Evolutionary conservation across 2,329 filamentous ascomycete species (phyloP), one percentile per base, ranked within the genome.

Genomic region (Plectosphaerella sp.): DNA sequence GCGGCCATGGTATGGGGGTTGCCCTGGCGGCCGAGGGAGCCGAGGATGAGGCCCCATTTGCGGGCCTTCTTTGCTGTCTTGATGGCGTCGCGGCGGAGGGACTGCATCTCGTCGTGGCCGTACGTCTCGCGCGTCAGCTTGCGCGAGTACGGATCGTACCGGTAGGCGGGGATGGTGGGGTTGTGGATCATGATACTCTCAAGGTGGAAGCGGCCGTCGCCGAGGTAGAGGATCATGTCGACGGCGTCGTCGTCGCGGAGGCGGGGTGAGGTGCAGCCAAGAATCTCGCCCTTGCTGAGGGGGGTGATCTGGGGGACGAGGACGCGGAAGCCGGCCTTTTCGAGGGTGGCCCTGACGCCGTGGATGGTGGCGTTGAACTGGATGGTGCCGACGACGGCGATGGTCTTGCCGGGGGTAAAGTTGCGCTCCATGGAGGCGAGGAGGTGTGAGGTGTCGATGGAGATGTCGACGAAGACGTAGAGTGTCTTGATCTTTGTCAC

Each of bases 171-270:
- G 36, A 97, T 83, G 5, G 77, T 72, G 0, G 95, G 94, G 71
- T 99, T 99, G 66, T 97, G 94, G 59, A 99, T 99, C 93, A 99
- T 99, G 64, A 95, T 93, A 63, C 90, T 95, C 71, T 99, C 94
- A 43, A 99, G 87, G 67, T 99, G 94, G 75, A 97, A 97, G 54
- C 92, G 83, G 12, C 92, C 92, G 64, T 97, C 92, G 46, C 92
- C 92, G 14, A 97, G 83, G 67, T 97, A 97, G 2, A 97, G 75
- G 45, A 97, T 87, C 57, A 91, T 71, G 64, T 96, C 89, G 20
- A 92, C 82, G 42, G 70, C 72, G 46, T 81, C 79, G 11, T 75
- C 76, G 11, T 79, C 68, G 14, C 75, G 67, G 3, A 93, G 76
- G 20, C 80, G 80, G 0, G 94, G 94, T 1, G 92, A 96, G 8